phyloP scores from a whole-genome alignment of 129 eudicot genomes.

The Arctium minus region DNA sequence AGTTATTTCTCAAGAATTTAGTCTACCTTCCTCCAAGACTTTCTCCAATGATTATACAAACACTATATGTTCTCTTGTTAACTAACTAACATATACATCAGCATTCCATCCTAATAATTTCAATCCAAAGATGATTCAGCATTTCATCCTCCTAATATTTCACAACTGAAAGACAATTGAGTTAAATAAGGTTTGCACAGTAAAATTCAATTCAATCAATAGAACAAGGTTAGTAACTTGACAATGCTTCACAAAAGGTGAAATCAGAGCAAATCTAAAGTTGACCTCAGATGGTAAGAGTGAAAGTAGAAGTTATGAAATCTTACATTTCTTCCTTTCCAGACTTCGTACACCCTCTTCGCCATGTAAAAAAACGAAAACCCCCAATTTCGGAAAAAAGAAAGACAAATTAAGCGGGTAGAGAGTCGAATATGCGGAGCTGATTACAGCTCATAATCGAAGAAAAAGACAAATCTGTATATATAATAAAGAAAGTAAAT shows the following conservation, averaged over 20 bases:
- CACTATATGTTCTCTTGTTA: background rate
- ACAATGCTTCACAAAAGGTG: background rate
- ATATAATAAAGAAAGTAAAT: background rate
- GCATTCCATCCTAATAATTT: background rate
- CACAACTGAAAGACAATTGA: background rate
- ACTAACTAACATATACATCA: background rate
- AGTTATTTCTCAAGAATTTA: background rate
- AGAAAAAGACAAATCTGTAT: conserved; percentile 9
- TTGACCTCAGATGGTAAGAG: background rate
- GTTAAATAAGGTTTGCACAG: background rate
- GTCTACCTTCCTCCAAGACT: background rate
- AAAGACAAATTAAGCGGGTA: background rate
- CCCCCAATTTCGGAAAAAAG: background rate
- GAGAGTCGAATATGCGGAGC: conserved; percentile 6
- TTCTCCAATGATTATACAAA: background rate
- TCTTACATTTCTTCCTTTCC: conserved; percentile 15
- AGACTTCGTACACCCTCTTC: conserved; percentile 14
- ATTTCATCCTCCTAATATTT: background rate
- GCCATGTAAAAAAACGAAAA: background rate
- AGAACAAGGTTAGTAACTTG: background rate
- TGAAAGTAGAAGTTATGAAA: background rate
- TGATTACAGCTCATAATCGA: conserved; percentile 10
- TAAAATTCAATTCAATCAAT: background rate
- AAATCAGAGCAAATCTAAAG: background rate
- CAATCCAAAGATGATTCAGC: background rate